Percentiles rank a stretch among this genome's conserved stretches.
These are phyloP conservation scores for Rhodosporidiobolus odoratus DNA, from an alignment of 768 basidiomycete genomes.

Conservation along the genomic window DNA sequence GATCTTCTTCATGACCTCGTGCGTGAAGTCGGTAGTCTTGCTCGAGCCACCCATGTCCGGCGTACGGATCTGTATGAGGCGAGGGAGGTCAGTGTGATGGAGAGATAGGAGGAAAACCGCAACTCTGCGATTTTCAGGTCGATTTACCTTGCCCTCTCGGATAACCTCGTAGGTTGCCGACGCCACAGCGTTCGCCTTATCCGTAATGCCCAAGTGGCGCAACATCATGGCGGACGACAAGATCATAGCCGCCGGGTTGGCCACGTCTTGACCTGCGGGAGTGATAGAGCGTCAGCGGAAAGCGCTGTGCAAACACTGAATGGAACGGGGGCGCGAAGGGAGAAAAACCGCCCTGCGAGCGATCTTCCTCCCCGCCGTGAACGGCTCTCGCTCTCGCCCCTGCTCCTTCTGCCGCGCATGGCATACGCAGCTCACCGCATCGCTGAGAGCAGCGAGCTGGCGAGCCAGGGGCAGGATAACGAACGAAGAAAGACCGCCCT, in stretches of 20 bases:
- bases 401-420: no score
- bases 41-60: constrained; percentile 86
- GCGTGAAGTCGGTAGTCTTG: constrained; percentile 90
- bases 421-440: no score
- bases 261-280: constrained; percentile 48
- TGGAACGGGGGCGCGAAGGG: neutral
- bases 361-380: neutral
- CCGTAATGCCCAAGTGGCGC: constrained; percentile 45
- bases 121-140: no score
- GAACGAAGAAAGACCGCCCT: no score
- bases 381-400: no score
- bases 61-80: constrained; percentile 52
- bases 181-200: constrained; percentile 86
- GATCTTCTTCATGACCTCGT: constrained; percentile 62
- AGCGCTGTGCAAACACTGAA: no score
- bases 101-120: no score
- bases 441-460: no score
- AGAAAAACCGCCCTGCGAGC: neutral
- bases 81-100: neutral
- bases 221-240: constrained; percentile 50
- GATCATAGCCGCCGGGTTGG: constrained; percentile 51
- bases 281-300: neutral
- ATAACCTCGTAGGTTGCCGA: constrained; percentile 88
- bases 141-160: constrained; percentile 73
- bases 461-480: no score